Evolutionary conservation across 2,329 filamentous ascomycete species (phyloP), one percentile per base, ranked within the genome.

Genomic region (Pseudogymnoascus sp.): DNA sequence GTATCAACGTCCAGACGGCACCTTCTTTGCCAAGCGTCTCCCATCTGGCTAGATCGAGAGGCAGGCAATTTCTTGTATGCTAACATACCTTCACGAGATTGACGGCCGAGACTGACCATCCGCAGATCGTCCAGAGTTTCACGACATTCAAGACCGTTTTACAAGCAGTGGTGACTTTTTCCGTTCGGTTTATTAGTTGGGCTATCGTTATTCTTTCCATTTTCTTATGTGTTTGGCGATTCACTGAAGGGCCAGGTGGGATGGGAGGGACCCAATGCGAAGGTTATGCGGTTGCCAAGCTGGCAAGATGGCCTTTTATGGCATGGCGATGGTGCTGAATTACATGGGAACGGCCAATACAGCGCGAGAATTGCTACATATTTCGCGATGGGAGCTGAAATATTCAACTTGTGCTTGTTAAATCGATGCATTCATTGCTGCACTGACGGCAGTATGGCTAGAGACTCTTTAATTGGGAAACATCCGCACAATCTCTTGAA

Each of bases 1-100:
- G 83, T 85, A 81, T 67, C 74, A 82, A 60, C 77, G 76, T 61
- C 74, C 78, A 57, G 75, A 79, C 60, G 82, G 83, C 23, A 75
- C 77, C 67, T 85, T 85, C 69, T 86, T 86, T 65, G 82, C 82
- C 61, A 76, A 82, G 57, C 77, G 81, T 58, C 72, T 83, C 56
- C 74, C 77, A 37, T 69, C 45, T 13, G 56, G 56, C 55, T 62
- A 61, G 45, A 52, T 52, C 45, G 6, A 52, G 45, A 52, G 45
- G 26, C 45, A 13, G 26, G 6, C 23, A 52, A 28, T 52, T 18
- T 30, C 15, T 30, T 28, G 45, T 52, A 52, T 52, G 45, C 19
- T 10, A 52, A 19, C 26, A 33, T 30, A 30, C 23, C n/a, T 52
- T 4, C n/a, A 18, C 26, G 1, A 26, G 4, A 10, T 3, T 12